phyloP scores from a whole-genome alignment of 805 yeast species.

The Candida pseudofarinosa region DNA sequence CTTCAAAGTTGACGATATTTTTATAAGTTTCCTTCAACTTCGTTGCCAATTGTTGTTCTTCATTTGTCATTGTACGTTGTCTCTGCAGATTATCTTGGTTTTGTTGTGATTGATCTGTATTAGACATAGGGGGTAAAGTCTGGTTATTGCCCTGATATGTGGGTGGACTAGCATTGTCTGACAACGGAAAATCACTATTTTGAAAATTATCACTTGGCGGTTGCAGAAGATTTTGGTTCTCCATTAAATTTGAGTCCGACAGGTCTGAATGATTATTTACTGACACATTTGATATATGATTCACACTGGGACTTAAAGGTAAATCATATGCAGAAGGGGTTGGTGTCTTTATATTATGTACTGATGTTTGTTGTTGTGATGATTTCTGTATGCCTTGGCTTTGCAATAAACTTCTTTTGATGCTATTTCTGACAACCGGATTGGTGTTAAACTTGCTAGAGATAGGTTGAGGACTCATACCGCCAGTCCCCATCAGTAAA shows the following conservation, averaged over 20 bases:
- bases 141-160: not conserved
- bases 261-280: slow-evolving; percentile 35
- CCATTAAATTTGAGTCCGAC: slow-evolving; percentile 34
- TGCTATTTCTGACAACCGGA: slow-evolving; percentile 7
- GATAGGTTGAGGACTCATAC: slow-evolving; percentile 4
- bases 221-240: slow-evolving; percentile 3
- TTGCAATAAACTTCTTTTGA: slow-evolving; percentile 15
- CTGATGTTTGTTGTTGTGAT: slow-evolving; percentile 5
- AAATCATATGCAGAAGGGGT: slow-evolving; percentile 40
- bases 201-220: not conserved
- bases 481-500: not conserved
- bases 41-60: slow-evolving; percentile 62
- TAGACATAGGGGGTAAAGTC: not conserved
- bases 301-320: slow-evolving; percentile 36
- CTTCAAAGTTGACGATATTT: slow-evolving; percentile 62
- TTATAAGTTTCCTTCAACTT: slow-evolving; percentile 74
- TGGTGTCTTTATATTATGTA: slow-evolving; percentile 26
- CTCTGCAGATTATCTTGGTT: slow-evolving; percentile 7
- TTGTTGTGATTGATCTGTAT: slow-evolving; percentile 10
- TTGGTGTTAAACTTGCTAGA: slow-evolving; percentile 7
- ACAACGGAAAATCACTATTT: not conserved
- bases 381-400: slow-evolving; percentile 6
- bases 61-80: slow-evolving; percentile 42
- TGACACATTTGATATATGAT: slow-evolving; percentile 20
- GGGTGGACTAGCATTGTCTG: not conserved